These are phyloP conservation scores for Theileria parva DNA, from an alignment of 169 alveolate genomes.

Conservation along the genomic window DNA sequence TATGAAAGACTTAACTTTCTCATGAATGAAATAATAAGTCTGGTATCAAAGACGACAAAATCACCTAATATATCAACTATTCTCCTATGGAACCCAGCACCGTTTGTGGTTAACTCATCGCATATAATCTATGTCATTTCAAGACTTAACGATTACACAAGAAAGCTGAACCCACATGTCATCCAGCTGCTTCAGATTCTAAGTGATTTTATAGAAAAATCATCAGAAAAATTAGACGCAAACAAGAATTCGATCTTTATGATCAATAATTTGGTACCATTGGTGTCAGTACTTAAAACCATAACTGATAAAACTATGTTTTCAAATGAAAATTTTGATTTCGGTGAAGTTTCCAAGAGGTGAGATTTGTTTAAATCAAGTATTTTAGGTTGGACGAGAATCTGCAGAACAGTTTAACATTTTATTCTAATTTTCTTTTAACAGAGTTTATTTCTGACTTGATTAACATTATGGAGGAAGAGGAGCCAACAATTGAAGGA, in stretches of 20 bases:
- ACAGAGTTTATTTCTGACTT: conserved; percentile 20
- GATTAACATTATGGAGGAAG: conserved; percentile 9
- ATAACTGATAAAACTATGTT: neutral
- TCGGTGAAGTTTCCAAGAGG: neutral
- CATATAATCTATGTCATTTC: conserved; percentile 24
- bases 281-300: neutral
- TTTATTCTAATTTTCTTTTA: conserved; percentile 9
- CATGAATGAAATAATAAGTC: conserved; percentile 27
- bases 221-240: conserved; percentile 5
- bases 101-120: conserved; percentile 35
- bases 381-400: conserved; percentile 1
- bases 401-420: neutral
- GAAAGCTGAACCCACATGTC: neutral
- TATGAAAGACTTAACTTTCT: conserved; percentile 18
- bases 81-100: conserved; percentile 59
- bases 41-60: conserved; percentile 16
- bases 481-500: neutral
- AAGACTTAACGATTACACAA: conserved; percentile 15
- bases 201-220: neutral
- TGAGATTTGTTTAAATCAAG: neutral
- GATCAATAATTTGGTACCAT: conserved; percentile 5
- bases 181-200: neutral
- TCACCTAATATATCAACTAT: conserved; percentile 28
- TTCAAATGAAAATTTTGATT: neutral
- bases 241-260: conserved; percentile 8